A percentile compares a stretch with the other conserved stretches of the same genome.
Evolutionary conservation across 1,284 basidiomycete species (phyloP).

Genomic region (Leccinum ponderosum): DNA sequence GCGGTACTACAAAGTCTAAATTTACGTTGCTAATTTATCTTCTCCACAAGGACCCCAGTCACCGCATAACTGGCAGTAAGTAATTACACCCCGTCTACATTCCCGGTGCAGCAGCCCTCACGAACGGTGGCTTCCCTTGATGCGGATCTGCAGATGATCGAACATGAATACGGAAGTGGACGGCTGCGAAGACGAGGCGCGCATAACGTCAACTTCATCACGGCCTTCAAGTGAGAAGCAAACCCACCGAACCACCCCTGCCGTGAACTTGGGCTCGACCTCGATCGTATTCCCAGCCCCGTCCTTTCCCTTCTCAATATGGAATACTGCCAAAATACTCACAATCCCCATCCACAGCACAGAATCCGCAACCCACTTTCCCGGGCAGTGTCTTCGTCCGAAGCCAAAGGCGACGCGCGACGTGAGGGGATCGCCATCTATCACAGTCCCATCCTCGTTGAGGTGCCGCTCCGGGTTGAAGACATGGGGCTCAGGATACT

Average conservation of each 20-base stretch:
- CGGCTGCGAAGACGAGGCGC: conserved; percentile 23
- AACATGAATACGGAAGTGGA: conserved; percentile 32
- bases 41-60: conserved; percentile 20
- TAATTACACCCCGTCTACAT: too few species aligned
- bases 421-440: conserved; percentile 27
- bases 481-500: conserved; percentile 25
- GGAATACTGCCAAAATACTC: conserved; percentile 32
- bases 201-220: conserved; percentile 16
- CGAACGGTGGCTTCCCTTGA: conserved; percentile 19
- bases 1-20: conserved; percentile 10
- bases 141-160: conserved; percentile 32
- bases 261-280: conserved; percentile 33
- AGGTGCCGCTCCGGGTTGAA: conserved; percentile 33
- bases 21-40: conserved; percentile 21
- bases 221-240: conserved; percentile 8
- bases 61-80: conserved; percentile 10
- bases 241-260: conserved; percentile 33
- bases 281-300: conserved; percentile 23
- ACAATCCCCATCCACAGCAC: conserved; percentile 36
- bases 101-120: too few species aligned
- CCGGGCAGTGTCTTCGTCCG: conserved; percentile 36
- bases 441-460: conserved; percentile 23
- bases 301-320: conserved; percentile 28
- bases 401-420: conserved; percentile 34
- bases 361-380: conserved; percentile 35